Evolutionary conservation across 495 filamentous ascomycete genomes (phyloP), one percentile per base, ranked within the genome.

Genomic region (Glarea lozoyensis): DNA sequence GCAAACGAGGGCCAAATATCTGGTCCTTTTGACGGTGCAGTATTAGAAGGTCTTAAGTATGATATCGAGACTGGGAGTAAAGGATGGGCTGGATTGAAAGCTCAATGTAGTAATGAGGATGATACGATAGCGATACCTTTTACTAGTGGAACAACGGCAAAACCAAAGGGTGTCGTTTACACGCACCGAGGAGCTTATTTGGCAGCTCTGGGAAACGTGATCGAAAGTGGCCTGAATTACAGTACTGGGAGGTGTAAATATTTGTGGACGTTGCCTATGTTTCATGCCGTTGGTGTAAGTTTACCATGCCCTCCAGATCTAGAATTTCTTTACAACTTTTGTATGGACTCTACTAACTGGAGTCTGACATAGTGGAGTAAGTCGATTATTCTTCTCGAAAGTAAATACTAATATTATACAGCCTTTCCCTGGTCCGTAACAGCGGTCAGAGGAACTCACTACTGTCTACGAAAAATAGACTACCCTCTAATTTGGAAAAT

Each of bases 221-320:
- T 97, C 33, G 92, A 98, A 61, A 86, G 83, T 9, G 84, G 85
- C 0, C 66, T 98, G 29, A 94, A 92, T 58, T 72, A 67, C 30
- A 65, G 77, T 40, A 60, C 57, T 0, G 81, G 78, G 12, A 63
- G 84, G 40, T 86, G 82, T 60, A 76, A 76, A 46, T 96, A 93
- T 66, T 68, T 96, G 25, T 96, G 88, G 88, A 96, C 82, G 21
- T 60, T 96, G 37, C 88, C 88, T 1, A 92, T 96, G 88, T 98
- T 98, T 57, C 92, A 98, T 67, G 92, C 92, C 17, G 77, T 84
- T 53, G 89, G 89, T 58, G 50, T 53, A 38, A 48, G 45, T 48
- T 78, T 9, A 86, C 55, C 79, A 79, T 17, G 22, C 38, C 43
- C 37, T 29, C 12, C 12, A 22, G 1, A 18, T 34, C 12, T 19